A percentile compares a stretch with the other conserved stretches of the same genome.
Evolutionary conservation across 2,329 filamentous ascomycete species (phyloP).

Genomic region (Dothistroma pini): DNA sequence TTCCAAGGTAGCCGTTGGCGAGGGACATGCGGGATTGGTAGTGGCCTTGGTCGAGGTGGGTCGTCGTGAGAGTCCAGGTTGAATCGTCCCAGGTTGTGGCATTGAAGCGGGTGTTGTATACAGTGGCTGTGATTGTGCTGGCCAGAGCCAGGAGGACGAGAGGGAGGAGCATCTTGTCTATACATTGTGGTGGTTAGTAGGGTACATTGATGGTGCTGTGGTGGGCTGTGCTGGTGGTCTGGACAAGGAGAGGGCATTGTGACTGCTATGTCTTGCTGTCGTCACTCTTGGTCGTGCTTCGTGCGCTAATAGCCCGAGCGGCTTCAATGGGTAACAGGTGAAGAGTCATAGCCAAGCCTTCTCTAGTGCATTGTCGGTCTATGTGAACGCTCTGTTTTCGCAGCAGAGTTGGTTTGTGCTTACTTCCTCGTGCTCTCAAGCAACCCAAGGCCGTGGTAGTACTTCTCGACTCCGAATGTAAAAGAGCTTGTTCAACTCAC

Average conservation of each 20-base stretch:
- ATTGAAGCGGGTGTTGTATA: slow-evolving; percentile 50
- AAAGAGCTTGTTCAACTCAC: slow-evolving; percentile 1
- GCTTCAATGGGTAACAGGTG: background rate
- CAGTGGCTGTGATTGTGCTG: slow-evolving; percentile 6
- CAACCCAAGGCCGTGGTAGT: background rate
- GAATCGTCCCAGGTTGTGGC: slow-evolving; percentile 58
- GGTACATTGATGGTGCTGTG: background rate
- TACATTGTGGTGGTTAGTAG: background rate
- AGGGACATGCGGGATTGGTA: slow-evolving; percentile 59
- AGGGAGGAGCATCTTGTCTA: slow-evolving; percentile 1
- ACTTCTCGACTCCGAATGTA: background rate
- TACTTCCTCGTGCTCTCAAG: background rate
- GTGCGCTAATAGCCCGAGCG: background rate
- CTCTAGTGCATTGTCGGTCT: background rate
- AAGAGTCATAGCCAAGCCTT: background rate
- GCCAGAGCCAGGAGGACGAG: background rate
- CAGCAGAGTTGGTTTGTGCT: background rate
- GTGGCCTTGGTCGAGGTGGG: slow-evolving; percentile 53
- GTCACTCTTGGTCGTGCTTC: background rate
- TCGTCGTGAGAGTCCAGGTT: slow-evolving; percentile 55
- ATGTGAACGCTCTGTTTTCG: background rate
- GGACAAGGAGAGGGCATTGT: background rate
- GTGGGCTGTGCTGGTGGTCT: background rate
- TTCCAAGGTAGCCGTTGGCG: slow-evolving; percentile 63
- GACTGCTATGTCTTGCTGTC: background rate